Percentiles rank a stretch among this genome's conserved stretches.
phyloP scores from a whole-genome alignment of 345 rosid species.

The thale cress (Arabidopsis thaliana) region TAIR10.1 NC_003076.8:1567501-1568000 shows the following conservation, averaged over 20 bases:
- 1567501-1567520: constrained; percentile 1
- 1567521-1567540: background rate
- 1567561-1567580: background rate
- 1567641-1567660: background rate
- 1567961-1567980: background rate
- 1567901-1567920: constrained; percentile 19
- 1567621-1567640: constrained; percentile 2
- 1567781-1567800: background rate
- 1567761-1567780: too few relatives aligned
- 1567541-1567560: background rate
- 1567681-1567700: background rate
- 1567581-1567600: background rate
- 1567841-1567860: constrained; percentile 32
- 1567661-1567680: background rate
- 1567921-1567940: constrained; percentile 16
- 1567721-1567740: too few relatives aligned
- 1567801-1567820: background rate
- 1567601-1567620: background rate
- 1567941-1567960: constrained; percentile 22
- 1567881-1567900: constrained; percentile 38
- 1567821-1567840: constrained; percentile 3
- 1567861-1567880: constrained; percentile 40
- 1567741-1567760: too few relatives aligned
- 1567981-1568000: background rate
- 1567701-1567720: too few relatives aligned